phyloP scores from a whole-genome alignment of 768 basidiomycete genomes.

The Symmetrospora coprosmae region DNA sequence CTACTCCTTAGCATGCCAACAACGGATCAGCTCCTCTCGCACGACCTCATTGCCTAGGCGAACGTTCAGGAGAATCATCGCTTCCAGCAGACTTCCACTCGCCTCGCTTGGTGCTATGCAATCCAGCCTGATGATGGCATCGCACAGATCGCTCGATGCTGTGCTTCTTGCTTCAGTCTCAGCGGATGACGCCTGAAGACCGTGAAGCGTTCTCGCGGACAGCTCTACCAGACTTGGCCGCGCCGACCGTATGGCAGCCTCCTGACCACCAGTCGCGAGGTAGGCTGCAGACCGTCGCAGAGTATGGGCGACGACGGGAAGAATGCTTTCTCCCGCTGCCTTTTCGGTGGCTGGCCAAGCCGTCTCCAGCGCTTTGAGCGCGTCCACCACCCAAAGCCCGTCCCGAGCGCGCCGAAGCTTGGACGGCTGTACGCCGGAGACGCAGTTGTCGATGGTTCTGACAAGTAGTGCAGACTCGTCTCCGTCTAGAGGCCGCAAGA shows the following conservation, averaged over 20 bases:
- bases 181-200: background rate
- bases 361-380: background rate
- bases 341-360: too few relatives aligned
- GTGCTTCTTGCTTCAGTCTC: too few relatives aligned
- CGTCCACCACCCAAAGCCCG: conserved; percentile 16
- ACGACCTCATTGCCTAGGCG: background rate
- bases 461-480: background rate
- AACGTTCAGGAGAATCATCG: background rate
- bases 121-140: background rate
- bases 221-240: background rate
- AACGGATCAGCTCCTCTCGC: conserved; percentile 1
- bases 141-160: too few relatives aligned
- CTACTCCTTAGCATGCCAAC: background rate
- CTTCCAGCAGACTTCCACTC: background rate
- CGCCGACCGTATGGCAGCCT: background rate
- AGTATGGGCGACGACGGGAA: background rate
- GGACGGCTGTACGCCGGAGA: background rate
- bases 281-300: background rate
- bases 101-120: background rate
- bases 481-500: background rate
- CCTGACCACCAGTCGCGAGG: background rate
- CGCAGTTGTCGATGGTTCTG: conserved; percentile 9
- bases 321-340: background rate
- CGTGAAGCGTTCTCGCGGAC: background rate
- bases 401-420: conserved; percentile 14